Base-by-base conservation (phyloP, 208 protist genomes). In the Leishmania major region DNA sequence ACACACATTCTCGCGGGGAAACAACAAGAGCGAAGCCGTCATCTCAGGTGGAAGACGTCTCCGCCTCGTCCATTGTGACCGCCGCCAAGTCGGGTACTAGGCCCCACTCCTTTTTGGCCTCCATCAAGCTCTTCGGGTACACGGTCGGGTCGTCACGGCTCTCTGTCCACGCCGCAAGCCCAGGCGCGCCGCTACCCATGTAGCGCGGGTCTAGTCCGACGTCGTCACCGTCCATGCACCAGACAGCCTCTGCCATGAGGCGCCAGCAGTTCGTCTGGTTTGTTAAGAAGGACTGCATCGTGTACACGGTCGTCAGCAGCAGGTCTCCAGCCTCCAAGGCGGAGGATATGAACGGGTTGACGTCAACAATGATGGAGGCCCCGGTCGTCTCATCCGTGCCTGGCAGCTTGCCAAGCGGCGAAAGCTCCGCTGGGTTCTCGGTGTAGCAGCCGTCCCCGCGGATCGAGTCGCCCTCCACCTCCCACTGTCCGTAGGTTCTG, bases 151-250 rank as follows among this genome's bases (percentile, higher is more conserved):
- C 86, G 6, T 94, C 90, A 59, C 92, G 86, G 7, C 88, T 78
- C 59, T 80, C 79, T 45, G 81, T 75, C 93, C 94, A 97, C 22
- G 2, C 35, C n/a, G 55, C 83, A 22, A 97, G 84, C 22, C 94
- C 94, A 8, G 77, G 53, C 3, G 94, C 91, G 31, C 90, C 51
- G 19, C 55, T 74, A 4, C 93, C 93, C 15, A 91, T 84, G 78
- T 97, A 97, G 1, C 95, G 88, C 25, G 92, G 89, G 72, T 97
- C 95, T 17, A 93, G 85, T 8, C 95, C 95, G 10, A 97, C 85
- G 51, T 96, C 92, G 64, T 97, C 95, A 45, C 90, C 93, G 69
- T 96, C 92, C 92, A 97, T 96, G 28, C 89, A 96, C 95, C 95
- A 97, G 35, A 93, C 87, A 17, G 90, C 80, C 84, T 96, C 92